Evolutionary conservation across 1,284 basidiomycete species (phyloP), one percentile per base, ranked within the genome.

Genomic region (Ganoderma resinaceum): DNA sequence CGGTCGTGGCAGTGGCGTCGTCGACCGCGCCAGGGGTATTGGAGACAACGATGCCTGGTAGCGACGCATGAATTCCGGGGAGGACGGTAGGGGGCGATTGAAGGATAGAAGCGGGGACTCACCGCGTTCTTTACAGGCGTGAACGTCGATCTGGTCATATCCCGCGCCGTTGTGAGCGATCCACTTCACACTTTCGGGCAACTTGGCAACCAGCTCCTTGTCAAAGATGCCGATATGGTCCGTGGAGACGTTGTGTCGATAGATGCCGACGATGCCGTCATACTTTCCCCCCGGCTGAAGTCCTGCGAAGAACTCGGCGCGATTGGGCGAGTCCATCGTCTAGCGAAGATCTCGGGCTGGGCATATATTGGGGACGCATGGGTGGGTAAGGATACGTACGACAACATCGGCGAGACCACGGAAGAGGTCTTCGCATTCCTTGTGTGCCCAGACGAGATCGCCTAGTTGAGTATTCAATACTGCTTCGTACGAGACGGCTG

Each of bases 101-200:
- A 33, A 9, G 20, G 23, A 16, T 11, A 31, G n/a, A 35, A 26
- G 29, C 12, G 46, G 29, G 23, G 23, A 65, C 80, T 66, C 73
- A 91, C 91, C 91, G 78, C 86, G 87, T 18, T 85, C 87, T 74
- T 89, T 92, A 79, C 91, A 92, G 4, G 91, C 92, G 2, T 80
- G 79, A 6, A 96, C 87, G 77, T 96, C 92, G 73, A 97, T 91
- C 73, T 92, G 89, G 79, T 95, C 94, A 77, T 97, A 97, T 3
- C 96, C 95, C 0, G 95, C 95, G n/a, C 95, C 95, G 72, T 96
- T 96, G 80, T 96, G 95, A 1, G 91, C 93, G 74, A 97, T 95
- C 89, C 93, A 96, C 76, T 91, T 91, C 67, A 97, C 85, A 33
- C 84, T 86, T 2, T 82, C 71, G 3, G 93, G 89, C 12, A 97